Evolutionary conservation across 441 rosid genomes (phyloP), one percentile per base, ranked within the genome.

Genomic region (Gossypium trilobum): DNA sequence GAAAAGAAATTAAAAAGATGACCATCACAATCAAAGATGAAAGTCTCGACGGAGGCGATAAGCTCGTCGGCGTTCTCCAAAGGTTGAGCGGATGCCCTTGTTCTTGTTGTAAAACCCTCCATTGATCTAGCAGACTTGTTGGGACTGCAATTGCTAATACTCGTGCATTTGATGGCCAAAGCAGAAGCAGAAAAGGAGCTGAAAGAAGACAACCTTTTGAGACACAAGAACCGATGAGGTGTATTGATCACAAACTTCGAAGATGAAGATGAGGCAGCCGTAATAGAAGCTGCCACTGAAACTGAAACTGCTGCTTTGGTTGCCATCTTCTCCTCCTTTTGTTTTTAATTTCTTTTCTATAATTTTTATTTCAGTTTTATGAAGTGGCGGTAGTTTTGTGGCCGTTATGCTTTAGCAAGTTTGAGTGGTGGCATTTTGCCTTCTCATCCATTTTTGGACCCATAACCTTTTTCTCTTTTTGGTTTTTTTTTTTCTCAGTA

Each of bases 21-120:
- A 89, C 93, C 94, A 58, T 89, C 94, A 64, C 94, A 89, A 66
- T 89, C 94, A 52, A 87, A 89, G 74, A 89, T 86, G 78, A 89
- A 87, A 42, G 94, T 89, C 78, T 87, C 88, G 57, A 87, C 91
- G 39, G 91, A 87, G 69, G 83, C 82, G n/a, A 89, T 86, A 75
- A 89, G 91, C 75, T 83, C 81, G 59, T 86, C 89, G 39, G 90
- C 89, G 74, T 87, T 83, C 79, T 84, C 75, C 68, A 89, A 82
- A 42, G 89, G 87, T 73, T 83, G 84, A 7, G 89, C 87, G 25
- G 82, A 56, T 33, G 93, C 90, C 63, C 65, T 66, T 19, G 84
- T 64, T 2, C 67, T 62, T n/a, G 83, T 56, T 2, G 77, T 77
- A 63, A 73, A 39, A 70, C n/a, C 71, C 60, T 85, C 82, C 84